Evolutionary conservation across 2,329 filamentous ascomycete species (phyloP), one percentile per base, ranked within the genome.

Genomic region (Epichloe baconii): DNA sequence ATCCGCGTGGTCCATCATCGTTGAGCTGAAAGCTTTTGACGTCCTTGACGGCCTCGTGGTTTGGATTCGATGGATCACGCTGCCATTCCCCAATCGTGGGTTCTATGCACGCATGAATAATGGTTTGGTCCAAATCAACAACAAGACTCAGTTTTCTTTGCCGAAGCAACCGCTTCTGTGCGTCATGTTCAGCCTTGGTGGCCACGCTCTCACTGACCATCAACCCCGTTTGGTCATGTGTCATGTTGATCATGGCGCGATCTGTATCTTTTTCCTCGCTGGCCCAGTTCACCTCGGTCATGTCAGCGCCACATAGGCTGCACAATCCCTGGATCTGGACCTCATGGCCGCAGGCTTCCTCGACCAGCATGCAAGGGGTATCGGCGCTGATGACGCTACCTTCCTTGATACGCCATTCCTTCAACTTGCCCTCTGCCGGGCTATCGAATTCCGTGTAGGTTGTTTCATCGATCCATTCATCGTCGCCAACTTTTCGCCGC

Each of bases 81-180:
- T 95, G 87, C 93, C 93, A 98, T 66, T 98, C 91, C 56, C 85
- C 89, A 50, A 98, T 84, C 0, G 93, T 98, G 6, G 90, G 91
- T 59, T 98, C 93, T 61, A 97, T 94, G 55, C 89, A 95, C 26
- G 93, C 93, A 67, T 98, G 93, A 58, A 98, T 98, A 61, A 98
- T 93, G 52, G 93, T 98, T 72, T 97, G 91, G 65, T 98, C 93
- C 50, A 98, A 75, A 74, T 98, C 93, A 59, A 98, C 93, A 26
- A 98, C 93, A 44, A 98, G 76, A 44, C 87, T 95, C 44, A 98
- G 77, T 70, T 95, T 95, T 58, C 85, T 81, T 55, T 85, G 80
- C 53, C 82, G 77, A 43, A 98, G 73, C 42, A 98, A 74, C 19
- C 91, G 83, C 54, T 82, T 79, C 71, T 96, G 95, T 14, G 88